Percentiles rank a stretch among this genome's conserved stretches.
phyloP scores from a whole-genome alignment of 176 grass and related monocot genomes.

The Aegilops umbellulata region DNA sequence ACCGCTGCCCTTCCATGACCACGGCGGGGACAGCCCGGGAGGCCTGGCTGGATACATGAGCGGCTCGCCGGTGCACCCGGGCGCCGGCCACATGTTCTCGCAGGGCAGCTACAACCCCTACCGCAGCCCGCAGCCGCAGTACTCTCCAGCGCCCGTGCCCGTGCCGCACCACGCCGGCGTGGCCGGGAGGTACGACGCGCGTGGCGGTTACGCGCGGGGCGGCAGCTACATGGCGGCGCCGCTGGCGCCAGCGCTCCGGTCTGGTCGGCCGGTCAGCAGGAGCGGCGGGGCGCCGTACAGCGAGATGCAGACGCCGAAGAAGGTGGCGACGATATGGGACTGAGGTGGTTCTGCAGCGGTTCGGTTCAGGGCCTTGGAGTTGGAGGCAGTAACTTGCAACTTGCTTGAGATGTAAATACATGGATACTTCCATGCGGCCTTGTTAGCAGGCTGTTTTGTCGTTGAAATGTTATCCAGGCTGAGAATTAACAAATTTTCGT shows the following conservation, averaged over 20 bases:
- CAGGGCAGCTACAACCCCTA: conserved; percentile 5
- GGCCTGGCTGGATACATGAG: not conserved
- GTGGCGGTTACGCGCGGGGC: conserved; percentile 25
- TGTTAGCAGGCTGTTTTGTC: conserved; percentile 21
- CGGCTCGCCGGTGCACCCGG: conserved; percentile 11
- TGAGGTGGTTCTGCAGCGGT: not conserved
- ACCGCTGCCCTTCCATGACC: conserved; percentile 11
- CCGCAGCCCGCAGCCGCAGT: conserved; percentile 28
- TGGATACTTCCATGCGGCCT: conserved; percentile 20
- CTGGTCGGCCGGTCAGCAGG: conserved; percentile 18
- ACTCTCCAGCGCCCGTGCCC: not conserved
- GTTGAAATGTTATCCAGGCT: conserved; percentile 18
- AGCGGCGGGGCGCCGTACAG: conserved; percentile 13
- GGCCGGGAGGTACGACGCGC: conserved; percentile 23
- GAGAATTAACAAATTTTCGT: not conserved
- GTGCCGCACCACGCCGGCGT: not conserved
- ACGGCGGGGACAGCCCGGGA: conserved; percentile 15
- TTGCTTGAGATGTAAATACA: conserved; percentile 44
- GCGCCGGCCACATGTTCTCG: not conserved
- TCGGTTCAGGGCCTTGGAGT: not conserved
- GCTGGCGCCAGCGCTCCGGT: not conserved
- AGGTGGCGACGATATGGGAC: conserved; percentile 37
- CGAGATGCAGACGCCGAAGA: conserved; percentile 43
- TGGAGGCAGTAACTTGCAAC: not conserved
- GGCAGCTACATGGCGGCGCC: conserved; percentile 28